These are phyloP conservation scores for Didymella arachidicola DNA, from an alignment of 2,329 filamentous ascomycete genomes.

Conservation along the genomic window DNA sequence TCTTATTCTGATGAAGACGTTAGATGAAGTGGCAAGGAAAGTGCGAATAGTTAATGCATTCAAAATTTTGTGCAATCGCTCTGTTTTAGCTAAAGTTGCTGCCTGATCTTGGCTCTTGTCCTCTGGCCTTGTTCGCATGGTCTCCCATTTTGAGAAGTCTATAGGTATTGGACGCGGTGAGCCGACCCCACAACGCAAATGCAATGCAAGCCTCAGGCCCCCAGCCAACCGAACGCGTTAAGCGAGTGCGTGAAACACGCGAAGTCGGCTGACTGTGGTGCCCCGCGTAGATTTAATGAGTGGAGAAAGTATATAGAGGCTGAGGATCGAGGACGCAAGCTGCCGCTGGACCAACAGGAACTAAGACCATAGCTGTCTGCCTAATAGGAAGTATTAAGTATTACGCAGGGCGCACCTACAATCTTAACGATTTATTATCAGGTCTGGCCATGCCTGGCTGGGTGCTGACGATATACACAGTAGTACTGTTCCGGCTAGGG, in stretches of 20 bases:
- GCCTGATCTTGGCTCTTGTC: constrained; percentile 2
- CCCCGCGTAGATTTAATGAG: no score
- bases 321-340: no score
- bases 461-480: no score
- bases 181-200: neutral
- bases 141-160: neutral
- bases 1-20: neutral
- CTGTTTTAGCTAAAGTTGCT: neutral
- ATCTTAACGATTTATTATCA: no score
- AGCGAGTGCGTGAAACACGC: constrained; percentile 3
- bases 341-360: no score
- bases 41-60: neutral
- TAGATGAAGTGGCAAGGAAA: neutral
- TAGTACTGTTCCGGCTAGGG: no score
- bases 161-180: neutral
- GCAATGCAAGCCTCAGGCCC: constrained; percentile 1
- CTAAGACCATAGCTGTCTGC: no score
- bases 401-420: no score
- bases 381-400: no score
- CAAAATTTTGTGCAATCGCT: neutral
- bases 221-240: constrained; percentile 4
- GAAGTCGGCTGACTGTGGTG: constrained; percentile 10
- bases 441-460: no score
- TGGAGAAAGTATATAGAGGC: no score
- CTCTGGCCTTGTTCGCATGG: neutral